These are phyloP conservation scores for Phaseolus lunatus DNA, from an alignment of 306 rosid species.

Conservation along the genomic window DNA sequence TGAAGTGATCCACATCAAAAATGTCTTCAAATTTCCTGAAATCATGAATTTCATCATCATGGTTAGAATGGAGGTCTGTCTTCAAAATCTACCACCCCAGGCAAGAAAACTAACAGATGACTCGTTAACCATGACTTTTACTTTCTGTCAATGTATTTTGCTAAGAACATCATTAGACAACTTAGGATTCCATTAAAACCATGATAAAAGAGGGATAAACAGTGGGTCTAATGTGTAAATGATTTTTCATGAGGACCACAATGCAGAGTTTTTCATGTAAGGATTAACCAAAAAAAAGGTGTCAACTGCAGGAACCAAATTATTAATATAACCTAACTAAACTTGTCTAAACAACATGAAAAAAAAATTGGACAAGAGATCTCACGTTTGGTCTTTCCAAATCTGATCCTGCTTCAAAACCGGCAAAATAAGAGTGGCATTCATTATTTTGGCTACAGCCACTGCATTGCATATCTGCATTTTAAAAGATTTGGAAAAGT, in stretches of 20 bases:
- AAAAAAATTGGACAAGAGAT: slow-evolving; percentile 37
- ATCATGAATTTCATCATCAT: slow-evolving; percentile 31
- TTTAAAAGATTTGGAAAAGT: slow-evolving; percentile 35
- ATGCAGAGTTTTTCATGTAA: neutral
- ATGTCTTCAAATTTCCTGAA: slow-evolving; percentile 98
- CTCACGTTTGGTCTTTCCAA: slow-evolving; percentile 99
- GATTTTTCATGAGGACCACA: neutral
- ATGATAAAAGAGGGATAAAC: neutral
- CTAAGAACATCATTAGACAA: neutral
- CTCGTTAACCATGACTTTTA: neutral
- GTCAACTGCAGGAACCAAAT: neutral
- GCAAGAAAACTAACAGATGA: neutral
- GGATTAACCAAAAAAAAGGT: neutral
- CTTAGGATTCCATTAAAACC: neutral
- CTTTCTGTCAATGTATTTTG: neutral
- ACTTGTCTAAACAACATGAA: slow-evolving; percentile 31
- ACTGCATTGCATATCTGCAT: slow-evolving; percentile 99
- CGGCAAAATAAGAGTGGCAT: slow-evolving; percentile 96
- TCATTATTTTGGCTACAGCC: slow-evolving; percentile 97
- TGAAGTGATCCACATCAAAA: slow-evolving; percentile 97
- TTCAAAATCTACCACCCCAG: slow-evolving; percentile 32
- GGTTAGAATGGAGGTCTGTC: slow-evolving; percentile 24
- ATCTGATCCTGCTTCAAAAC: slow-evolving; percentile 99
- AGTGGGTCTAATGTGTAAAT: neutral
- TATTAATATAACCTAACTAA: slow-evolving; percentile 5